Percentiles rank a stretch among this genome's conserved stretches.
phyloP scores from a whole-genome alignment of 352 stramenopile genomes.

The Globisporangium barbulae region DNA sequence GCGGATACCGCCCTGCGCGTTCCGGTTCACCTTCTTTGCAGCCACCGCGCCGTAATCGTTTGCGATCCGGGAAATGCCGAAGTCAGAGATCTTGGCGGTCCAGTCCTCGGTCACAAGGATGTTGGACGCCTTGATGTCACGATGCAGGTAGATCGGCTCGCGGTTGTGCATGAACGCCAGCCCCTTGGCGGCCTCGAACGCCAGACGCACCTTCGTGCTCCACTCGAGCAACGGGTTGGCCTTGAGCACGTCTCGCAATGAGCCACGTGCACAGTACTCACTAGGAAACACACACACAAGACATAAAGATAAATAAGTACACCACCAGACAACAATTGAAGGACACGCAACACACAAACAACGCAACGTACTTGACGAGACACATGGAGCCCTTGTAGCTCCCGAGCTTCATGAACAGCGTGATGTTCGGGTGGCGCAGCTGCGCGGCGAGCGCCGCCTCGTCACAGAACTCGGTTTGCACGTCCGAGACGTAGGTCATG shows the following conservation, averaged over 20 bases:
- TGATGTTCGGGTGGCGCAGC: slow-evolving; percentile 72
- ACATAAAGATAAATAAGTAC: slow-evolving; percentile 14
- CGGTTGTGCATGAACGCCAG: slow-evolving; percentile 80
- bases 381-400: slow-evolving; percentile 66
- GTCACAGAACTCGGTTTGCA: slow-evolving; percentile 64
- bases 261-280: slow-evolving; percentile 65
- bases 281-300: slow-evolving; percentile 24
- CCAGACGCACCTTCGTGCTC: slow-evolving; percentile 61
- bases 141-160: slow-evolving; percentile 70
- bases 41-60: slow-evolving; percentile 44
- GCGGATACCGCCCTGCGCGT: slow-evolving; percentile 5
- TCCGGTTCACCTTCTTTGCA: slow-evolving; percentile 31
- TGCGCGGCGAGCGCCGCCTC: slow-evolving; percentile 60
- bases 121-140: slow-evolving; percentile 72
- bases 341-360: background rate
- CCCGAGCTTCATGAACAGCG: slow-evolving; percentile 68
- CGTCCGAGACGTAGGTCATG: slow-evolving; percentile 58
- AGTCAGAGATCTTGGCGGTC: slow-evolving; percentile 68
- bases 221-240: slow-evolving; percentile 64
- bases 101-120: slow-evolving; percentile 73
- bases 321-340: background rate
- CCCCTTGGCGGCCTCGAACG: slow-evolving; percentile 65
- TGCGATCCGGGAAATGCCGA: slow-evolving; percentile 69
- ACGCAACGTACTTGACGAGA: slow-evolving; percentile 58
- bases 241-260: slow-evolving; percentile 55